Base-by-base conservation (phyloP, 1,284 basidiomycete species). In the Trichosporon inkin region DNA sequence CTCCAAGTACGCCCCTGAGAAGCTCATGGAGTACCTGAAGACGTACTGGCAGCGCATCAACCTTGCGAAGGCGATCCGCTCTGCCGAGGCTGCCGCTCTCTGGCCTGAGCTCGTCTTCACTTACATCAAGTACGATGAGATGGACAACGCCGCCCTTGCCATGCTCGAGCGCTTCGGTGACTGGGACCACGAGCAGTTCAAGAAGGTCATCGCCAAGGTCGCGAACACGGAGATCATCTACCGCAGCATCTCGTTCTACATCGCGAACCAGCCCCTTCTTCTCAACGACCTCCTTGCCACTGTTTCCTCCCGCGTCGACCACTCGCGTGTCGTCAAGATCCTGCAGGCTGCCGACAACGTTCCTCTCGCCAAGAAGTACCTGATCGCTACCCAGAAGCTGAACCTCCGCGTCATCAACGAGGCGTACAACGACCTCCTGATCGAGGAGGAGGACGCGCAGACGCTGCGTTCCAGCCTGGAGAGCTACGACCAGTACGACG, bases 81-180 rank as follows among this genome's bases (percentile, higher is more conserved):
- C 92, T 11, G 85, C 92, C 6, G 92, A 98, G 80, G 89, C 89
- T 72, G 92, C 91, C n/a, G 95, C 99, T 70, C 86, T 99, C 58
- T 99, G 96, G 95, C 88, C 92, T n/a, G 96, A 99, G 76, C 85
- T 98, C 17, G 95, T 99, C 51, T 99, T 94, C 85, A 81, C 98
- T 56, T 98, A 98, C 80, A 88, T 97, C 81, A 96, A 96, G 80
- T 99, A 99, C 73, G 71, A 77, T 41, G 76, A 78, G 63, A 75
- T 74, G 16, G 77, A 79, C 63, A 78, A 78, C 53, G 76, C 75
- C 20, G 71, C 72, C 49, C 60, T 78, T 16, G 90, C 92, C 8
- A 61, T 61, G 57, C 58, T 64, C 49, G 96, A 99, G 78, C 89
- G 93, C 52, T 90, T 95, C 2, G 85, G 91, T 24, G 93, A 97